These are phyloP conservation scores for Rubroboletus pulcherrimus DNA, from an alignment of 768 basidiomycete species.

Conservation along the genomic window DNA sequence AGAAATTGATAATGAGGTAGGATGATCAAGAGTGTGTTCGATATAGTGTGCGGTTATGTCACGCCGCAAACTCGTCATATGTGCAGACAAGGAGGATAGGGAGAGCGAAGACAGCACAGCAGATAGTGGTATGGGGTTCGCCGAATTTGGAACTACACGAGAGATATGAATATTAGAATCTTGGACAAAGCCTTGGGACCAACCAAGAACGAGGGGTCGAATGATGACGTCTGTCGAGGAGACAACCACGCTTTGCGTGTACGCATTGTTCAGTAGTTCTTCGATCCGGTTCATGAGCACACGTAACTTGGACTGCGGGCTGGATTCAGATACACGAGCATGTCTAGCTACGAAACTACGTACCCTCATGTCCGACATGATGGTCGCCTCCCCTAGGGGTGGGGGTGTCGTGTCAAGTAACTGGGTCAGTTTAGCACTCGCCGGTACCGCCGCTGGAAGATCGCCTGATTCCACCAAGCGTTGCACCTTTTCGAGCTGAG, in stretches of 20 bases:
- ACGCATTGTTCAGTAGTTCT: slow-evolving; percentile 71
- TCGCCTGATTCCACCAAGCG: slow-evolving; percentile 51
- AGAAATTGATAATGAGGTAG: slow-evolving; percentile 39
- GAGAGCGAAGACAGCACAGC: slow-evolving; percentile 60
- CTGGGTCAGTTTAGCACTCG: slow-evolving; percentile 39
- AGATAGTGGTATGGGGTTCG: slow-evolving; percentile 46
- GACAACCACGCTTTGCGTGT: slow-evolving; percentile 52
- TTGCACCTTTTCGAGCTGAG: slow-evolving; percentile 43
- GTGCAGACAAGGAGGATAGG: slow-evolving; percentile 47
- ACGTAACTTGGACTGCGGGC: slow-evolving; percentile 49
- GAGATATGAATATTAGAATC: slow-evolving; percentile 1
- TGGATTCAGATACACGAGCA: not conserved
- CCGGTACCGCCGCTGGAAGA: slow-evolving; percentile 59
- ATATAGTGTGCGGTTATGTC: slow-evolving; percentile 60
- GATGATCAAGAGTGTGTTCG: slow-evolving; percentile 53
- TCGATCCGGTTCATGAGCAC: slow-evolving; percentile 56
- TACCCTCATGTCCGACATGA: slow-evolving; percentile 60
- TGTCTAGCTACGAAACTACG: slow-evolving; percentile 14
- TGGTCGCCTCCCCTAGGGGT: slow-evolving; percentile 48
- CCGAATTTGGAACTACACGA: slow-evolving; percentile 53
- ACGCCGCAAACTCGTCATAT: slow-evolving; percentile 60
- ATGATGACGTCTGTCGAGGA: slow-evolving; percentile 49
- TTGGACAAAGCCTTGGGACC: slow-evolving; percentile 31
- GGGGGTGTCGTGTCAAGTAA: slow-evolving; percentile 46
- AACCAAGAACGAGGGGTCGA: slow-evolving; percentile 47